Percentiles rank a stretch among this genome's conserved stretches.
Conservation (phyloP, 2,329 filamentous ascomycete genomes). For the Fusarium virguliforme region DNA sequence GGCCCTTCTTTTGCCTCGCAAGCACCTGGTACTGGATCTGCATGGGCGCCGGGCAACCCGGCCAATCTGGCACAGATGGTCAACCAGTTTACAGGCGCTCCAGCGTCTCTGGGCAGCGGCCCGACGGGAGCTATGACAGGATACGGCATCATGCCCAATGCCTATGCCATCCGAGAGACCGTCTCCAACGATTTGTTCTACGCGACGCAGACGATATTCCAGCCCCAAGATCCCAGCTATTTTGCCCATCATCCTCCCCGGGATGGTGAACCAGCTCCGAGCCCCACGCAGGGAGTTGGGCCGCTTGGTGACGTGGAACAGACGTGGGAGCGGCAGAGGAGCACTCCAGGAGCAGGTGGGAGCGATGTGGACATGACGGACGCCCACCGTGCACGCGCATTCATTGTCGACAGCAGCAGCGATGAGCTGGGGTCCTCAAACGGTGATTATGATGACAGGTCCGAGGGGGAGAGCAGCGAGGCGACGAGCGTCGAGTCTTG, state of each 20-base stretch:
- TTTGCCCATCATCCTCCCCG: constrained; percentile 29
- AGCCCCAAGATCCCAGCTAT: constrained; percentile 5
- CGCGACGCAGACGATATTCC: background rate
- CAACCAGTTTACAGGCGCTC: constrained; percentile 16
- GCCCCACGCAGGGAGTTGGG: constrained; percentile 12
- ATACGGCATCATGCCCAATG: constrained; percentile 41
- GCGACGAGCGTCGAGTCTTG: constrained; percentile 13
- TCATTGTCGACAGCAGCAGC: constrained; percentile 11
- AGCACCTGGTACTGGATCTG: constrained; percentile 2
- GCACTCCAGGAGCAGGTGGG: background rate
- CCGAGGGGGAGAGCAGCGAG: constrained; percentile 22
- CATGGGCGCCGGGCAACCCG: constrained; percentile 30
- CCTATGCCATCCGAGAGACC: constrained; percentile 42
- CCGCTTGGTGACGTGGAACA: constrained; percentile 30
- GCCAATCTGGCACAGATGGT: constrained; percentile 17
- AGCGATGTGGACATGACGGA: constrained; percentile 12
- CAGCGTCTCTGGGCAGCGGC: background rate
- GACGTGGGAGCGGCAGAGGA: constrained; percentile 25
- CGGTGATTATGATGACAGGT: constrained; percentile 12
- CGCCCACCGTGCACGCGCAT: background rate
- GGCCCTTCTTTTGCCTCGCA: constrained; percentile 25
- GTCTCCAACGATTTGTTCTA: constrained; percentile 40
- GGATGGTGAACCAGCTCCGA: background rate
- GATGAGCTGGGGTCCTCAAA: constrained; percentile 17
- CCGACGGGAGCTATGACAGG: constrained; percentile 9